A percentile compares a stretch with the other conserved stretches of the same genome.
These are phyloP conservation scores for Quercus dentata DNA, from an alignment of 306 rosid genomes.

Conservation along the genomic window DNA sequence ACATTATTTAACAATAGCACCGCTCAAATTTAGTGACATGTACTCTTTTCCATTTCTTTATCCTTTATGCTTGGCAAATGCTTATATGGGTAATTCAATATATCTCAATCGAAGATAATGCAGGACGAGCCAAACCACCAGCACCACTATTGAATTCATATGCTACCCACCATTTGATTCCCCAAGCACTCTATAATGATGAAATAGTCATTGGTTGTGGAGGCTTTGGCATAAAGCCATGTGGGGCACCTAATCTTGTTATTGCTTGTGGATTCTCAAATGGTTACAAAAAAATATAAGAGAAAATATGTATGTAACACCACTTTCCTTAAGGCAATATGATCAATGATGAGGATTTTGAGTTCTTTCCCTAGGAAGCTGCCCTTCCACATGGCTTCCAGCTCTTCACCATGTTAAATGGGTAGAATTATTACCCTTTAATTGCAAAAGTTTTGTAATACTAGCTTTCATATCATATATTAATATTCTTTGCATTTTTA, in stretches of 20 bases:
- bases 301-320: background rate
- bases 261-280: slow-evolving; percentile 36
- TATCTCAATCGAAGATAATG: background rate
- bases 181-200: slow-evolving; percentile 1
- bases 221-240: slow-evolving; percentile 48
- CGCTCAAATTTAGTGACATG: background rate
- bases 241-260: slow-evolving; percentile 53
- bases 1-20: background rate
- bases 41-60: background rate
- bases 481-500: background rate
- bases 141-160: slow-evolving; percentile 2
- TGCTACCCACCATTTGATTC: slow-evolving; percentile 26
- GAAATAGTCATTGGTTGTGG: slow-evolving; percentile 40
- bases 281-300: slow-evolving; percentile 29
- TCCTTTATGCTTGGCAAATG: background rate
- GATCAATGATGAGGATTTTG: slow-evolving; percentile 32
- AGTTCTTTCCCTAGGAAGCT: slow-evolving; percentile 35
- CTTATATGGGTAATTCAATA: background rate
- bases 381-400: slow-evolving; percentile 72
- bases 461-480: background rate
- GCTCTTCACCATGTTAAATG: slow-evolving; percentile 38
- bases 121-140: background rate
- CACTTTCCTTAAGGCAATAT: slow-evolving; percentile 18
- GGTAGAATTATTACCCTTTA: slow-evolving; percentile 44
- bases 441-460: slow-evolving; percentile 25